These are phyloP conservation scores for Aspergillus jensenii DNA, from an alignment of 2,329 filamentous ascomycete species.

Conservation along the genomic window DNA sequence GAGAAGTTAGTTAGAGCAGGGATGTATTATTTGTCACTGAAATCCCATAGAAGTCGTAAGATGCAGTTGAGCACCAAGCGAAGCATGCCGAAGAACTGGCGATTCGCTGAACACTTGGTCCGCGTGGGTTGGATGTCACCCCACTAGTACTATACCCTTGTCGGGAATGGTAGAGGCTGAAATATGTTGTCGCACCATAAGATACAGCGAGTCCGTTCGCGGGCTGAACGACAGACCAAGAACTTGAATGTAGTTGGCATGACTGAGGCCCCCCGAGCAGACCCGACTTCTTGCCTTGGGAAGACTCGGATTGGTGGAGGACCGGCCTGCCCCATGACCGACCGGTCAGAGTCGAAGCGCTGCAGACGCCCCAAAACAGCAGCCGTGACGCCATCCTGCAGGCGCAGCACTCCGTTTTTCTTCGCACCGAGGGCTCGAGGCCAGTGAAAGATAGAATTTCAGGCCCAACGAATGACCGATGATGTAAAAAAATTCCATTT, in stretches of 20 bases:
- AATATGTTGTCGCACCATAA: not conserved
- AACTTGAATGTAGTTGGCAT: not conserved
- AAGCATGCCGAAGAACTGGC: not conserved
- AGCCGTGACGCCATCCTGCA: constrained; percentile 26
- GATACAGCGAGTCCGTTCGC: not conserved
- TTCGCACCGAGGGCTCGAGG: constrained; percentile 5
- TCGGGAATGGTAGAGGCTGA: not conserved
- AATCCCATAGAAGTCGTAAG: not conserved
- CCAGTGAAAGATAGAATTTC: constrained; percentile 1
- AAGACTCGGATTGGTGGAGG: constrained; percentile 15
- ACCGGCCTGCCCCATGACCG: constrained; percentile 19
- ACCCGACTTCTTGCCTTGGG: constrained; percentile 11
- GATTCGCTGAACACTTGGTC: not conserved
- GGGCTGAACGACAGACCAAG: not conserved
- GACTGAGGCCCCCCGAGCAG: constrained; percentile 13
- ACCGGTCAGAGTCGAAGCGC: constrained; percentile 11
- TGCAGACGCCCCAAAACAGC: constrained; percentile 23
- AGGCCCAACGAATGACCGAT: constrained; percentile 10
- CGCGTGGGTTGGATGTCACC: not conserved
- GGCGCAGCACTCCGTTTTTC: constrained; percentile 11
- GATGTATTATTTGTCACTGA: not conserved
- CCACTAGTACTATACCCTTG: not conserved
- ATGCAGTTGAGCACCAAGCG: not conserved
- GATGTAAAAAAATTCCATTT: constrained; percentile 13
- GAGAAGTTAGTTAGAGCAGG: not conserved